These are phyloP conservation scores for Verticillium isaacii DNA, from an alignment of 2,329 filamentous ascomycete species.

Conservation along the genomic window DNA sequence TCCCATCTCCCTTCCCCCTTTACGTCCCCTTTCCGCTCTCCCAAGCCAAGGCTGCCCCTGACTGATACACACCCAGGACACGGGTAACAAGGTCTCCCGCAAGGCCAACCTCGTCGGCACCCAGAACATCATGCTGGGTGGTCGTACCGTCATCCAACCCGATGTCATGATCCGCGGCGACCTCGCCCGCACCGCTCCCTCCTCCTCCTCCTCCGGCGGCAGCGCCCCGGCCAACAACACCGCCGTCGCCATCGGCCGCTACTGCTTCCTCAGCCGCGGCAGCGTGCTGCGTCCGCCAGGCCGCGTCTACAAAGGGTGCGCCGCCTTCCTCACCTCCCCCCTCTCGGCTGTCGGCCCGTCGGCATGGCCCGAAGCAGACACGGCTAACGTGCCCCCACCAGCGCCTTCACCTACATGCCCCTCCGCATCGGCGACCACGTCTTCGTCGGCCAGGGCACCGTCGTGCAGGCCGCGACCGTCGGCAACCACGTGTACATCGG, in stretches of 20 bases:
- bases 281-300: slow-evolving; percentile 79
- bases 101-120: slow-evolving; percentile 89
- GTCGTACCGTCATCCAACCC: slow-evolving; percentile 92
- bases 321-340: background rate
- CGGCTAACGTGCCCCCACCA: slow-evolving; percentile 15
- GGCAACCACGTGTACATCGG: slow-evolving; percentile 86
- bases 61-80: slow-evolving; percentile 58
- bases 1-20: slow-evolving; percentile 14
- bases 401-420: slow-evolving; percentile 73
- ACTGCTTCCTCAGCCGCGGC: slow-evolving; percentile 80
- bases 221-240: slow-evolving; percentile 47
- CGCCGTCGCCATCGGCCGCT: slow-evolving; percentile 83
- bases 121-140: slow-evolving; percentile 95
- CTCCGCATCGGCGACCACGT: slow-evolving; percentile 94
- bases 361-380: background rate
- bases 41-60: background rate
- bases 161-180: slow-evolving; percentile 94
- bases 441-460: slow-evolving; percentile 70
- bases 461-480: slow-evolving; percentile 79
- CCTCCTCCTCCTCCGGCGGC: slow-evolving; percentile 29
- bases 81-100: slow-evolving; percentile 96
- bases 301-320: slow-evolving; percentile 69
- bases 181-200: slow-evolving; percentile 56
- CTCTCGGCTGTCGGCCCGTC: background rate
- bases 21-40: background rate